Base-by-base conservation (phyloP, 2,329 filamentous ascomycete genomes). In the Keithomyces neogunnii region DNA sequence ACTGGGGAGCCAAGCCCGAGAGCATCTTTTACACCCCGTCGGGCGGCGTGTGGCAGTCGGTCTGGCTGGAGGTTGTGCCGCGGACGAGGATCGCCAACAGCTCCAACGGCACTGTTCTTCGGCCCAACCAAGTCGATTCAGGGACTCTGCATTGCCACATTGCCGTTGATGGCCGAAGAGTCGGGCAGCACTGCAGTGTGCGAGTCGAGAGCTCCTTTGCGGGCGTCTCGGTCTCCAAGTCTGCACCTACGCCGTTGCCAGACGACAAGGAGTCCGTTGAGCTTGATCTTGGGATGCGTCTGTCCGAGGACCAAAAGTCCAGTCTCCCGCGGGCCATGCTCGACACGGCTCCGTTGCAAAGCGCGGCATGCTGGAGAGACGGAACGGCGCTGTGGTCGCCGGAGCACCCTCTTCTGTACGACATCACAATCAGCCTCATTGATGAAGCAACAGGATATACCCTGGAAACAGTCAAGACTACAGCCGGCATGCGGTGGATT, bases 361-460 rank as follows among this genome's bases (percentile, higher is more conserved):
- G 74, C 47, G 51, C 64, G 44, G 62, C 62, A 50, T 69, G 67
- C 55, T 76, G 78, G 80, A 69, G 70, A 6, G 66, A 81, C 35
- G 73, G 74, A 5, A 63, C 85, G n/a, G 82, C 81, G 1, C 69
- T 86, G 3, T 84, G 80, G 80, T 81, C 78, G 1, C 78, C 78
- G 0, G 77, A 82, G 50, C 68, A 78, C 53, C 80, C 80, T 0
- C 70, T 70, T 1, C 72, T 83, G 2, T 84, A 84, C 60, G 75
- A 74, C 55, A 57, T 86, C 4, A 66, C 63, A 0, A 70, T 86
- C 32, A 72, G 73, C 1, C 68, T 86, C 0, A 73, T 71, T 43
- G 71, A 78, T 51, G 57, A 63, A 1, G 61, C 63, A 0, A 56
- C 59, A 0, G 68, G 64, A 1, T 61, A 62, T 3, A 58, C 72